phyloP scores from a whole-genome alignment of 2,329 filamentous ascomycete species.

The Botrytis porri region DNA sequence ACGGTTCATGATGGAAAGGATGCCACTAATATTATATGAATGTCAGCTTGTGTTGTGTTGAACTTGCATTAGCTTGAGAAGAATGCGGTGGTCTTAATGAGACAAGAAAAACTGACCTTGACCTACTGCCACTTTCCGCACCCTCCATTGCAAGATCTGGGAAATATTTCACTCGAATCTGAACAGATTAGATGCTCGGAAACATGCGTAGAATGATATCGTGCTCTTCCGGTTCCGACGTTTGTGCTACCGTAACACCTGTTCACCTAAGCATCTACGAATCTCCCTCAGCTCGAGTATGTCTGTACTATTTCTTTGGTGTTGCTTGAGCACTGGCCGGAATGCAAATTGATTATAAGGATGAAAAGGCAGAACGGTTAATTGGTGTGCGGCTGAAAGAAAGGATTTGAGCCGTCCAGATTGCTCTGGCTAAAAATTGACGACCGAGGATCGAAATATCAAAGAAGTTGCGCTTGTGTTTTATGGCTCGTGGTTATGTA shows the following conservation, averaged over 20 bases:
- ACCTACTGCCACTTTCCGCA: slow-evolving; percentile 41
- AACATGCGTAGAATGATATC: slow-evolving; percentile 38
- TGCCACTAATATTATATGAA: slow-evolving; percentile 31
- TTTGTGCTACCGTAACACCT: slow-evolving; percentile 37
- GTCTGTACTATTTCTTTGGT: not conserved
- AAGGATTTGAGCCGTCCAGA: not conserved
- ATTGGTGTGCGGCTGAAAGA: slow-evolving; percentile 18
- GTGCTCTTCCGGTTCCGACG: slow-evolving; percentile 37
- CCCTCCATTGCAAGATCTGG: slow-evolving; percentile 41
- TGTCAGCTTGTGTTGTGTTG: not conserved
- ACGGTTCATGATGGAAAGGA: slow-evolving; percentile 35
- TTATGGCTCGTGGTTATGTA: slow-evolving; percentile 4
- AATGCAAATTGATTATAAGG: not conserved
- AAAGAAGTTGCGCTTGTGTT: slow-evolving; percentile 8
- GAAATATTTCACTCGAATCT: slow-evolving; percentile 24
- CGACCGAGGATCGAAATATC: not conserved
- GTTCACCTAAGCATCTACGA: slow-evolving; percentile 36
- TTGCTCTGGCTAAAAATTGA: not conserved
- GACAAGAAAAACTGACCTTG: slow-evolving; percentile 41
- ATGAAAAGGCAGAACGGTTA: slow-evolving; percentile 2
- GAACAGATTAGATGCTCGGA: slow-evolving; percentile 29
- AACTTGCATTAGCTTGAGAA: not conserved
- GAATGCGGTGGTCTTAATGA: not conserved
- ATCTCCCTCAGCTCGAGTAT: slow-evolving; percentile 32
- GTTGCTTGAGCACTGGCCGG: slow-evolving; percentile 8